phyloP scores from a whole-genome alignment of 2,329 filamentous ascomycete species.

The Remersonia thermophila region DNA sequence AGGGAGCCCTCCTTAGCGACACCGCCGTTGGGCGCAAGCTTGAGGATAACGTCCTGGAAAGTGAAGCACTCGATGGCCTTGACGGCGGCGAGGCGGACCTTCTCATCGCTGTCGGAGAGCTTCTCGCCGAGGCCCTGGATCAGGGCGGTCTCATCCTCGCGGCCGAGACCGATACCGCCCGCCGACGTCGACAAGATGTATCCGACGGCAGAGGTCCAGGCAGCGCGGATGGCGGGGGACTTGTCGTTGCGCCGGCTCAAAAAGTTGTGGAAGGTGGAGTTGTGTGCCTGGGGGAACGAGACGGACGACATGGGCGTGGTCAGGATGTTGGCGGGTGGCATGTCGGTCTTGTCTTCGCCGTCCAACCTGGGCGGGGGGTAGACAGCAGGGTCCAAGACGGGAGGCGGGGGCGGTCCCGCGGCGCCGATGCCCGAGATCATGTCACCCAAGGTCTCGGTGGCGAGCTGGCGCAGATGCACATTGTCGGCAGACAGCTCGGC shows the following conservation, averaged over 20 bases:
- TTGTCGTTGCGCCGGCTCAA: slow-evolving; percentile 80
- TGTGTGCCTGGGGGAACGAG: slow-evolving; percentile 76
- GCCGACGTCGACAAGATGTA: slow-evolving; percentile 85
- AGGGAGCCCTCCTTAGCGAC: slow-evolving; percentile 67
- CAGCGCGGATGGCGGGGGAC: slow-evolving; percentile 64
- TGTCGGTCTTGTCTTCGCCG: slow-evolving; percentile 38
- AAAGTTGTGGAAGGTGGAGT: slow-evolving; percentile 70
- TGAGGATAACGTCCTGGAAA: slow-evolving; percentile 68
- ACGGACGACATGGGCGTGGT: slow-evolving; percentile 77
- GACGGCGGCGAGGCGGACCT: slow-evolving; percentile 79
- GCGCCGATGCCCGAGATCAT: slow-evolving; percentile 90
- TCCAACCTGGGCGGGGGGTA: slow-evolving; percentile 66
- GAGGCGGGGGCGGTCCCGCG: slow-evolving; percentile 65
- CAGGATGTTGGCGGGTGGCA: slow-evolving; percentile 48
- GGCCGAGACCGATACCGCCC: slow-evolving; percentile 75
- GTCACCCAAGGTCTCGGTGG: slow-evolving; percentile 88
- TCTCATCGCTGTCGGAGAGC: slow-evolving; percentile 79
- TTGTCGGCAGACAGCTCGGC: slow-evolving; percentile 87
- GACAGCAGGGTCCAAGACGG: slow-evolving; percentile 63
- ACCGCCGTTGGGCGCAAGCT: slow-evolving; percentile 64
- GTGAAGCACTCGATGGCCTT: slow-evolving; percentile 70
- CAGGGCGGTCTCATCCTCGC: slow-evolving; percentile 66
- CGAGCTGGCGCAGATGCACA: slow-evolving; percentile 69
- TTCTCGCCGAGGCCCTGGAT: slow-evolving; percentile 66
- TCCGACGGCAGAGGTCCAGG: slow-evolving; percentile 75